These are phyloP conservation scores for Tetracladium maxilliforme DNA, from an alignment of 2,329 filamentous ascomycete species.

Conservation along the genomic window DNA sequence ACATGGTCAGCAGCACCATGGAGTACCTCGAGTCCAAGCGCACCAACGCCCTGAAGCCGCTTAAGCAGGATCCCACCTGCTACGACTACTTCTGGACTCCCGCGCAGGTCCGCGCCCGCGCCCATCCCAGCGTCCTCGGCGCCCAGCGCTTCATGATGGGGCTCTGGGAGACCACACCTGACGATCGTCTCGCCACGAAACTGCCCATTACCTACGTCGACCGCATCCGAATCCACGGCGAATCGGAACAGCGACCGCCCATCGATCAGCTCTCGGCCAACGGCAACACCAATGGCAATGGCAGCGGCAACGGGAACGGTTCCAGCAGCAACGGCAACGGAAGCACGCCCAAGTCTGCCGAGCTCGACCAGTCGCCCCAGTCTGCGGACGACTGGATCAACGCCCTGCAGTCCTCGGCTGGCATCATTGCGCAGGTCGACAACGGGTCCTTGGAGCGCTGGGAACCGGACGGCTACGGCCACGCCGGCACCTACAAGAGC, in stretches of 20 bases:
- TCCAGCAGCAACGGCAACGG: no score
- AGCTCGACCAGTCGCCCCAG: constrained; percentile 8
- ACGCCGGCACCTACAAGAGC: constrained; percentile 52
- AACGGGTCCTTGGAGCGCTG: constrained; percentile 63
- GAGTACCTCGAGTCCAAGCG: constrained; percentile 47
- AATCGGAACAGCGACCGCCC: constrained; percentile 37
- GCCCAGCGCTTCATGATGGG: constrained; percentile 44
- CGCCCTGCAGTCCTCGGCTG: constrained; percentile 21
- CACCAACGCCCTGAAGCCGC: constrained; percentile 47
- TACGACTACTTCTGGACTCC: constrained; percentile 61
- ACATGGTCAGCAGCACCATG: constrained; percentile 45
- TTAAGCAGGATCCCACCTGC: constrained; percentile 48
- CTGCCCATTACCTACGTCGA: constrained; percentile 47
- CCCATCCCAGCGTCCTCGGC: constrained; percentile 43
- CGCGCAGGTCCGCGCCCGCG: constrained; percentile 46
- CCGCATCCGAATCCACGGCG: constrained; percentile 30
- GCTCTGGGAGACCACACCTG: constrained; percentile 34
- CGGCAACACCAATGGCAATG: no score
- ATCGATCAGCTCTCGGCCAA: constrained; percentile 58
- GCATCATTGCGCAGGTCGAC: constrained; percentile 53
- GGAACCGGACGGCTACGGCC: constrained; percentile 55
- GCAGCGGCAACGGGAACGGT: no score
- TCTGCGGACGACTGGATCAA: no score
- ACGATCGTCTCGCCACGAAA: constrained; percentile 25
- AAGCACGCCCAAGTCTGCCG: constrained; percentile 25